Conservation (phyloP, 345 rosid genomes). For the Erodium maritimum region DNA sequence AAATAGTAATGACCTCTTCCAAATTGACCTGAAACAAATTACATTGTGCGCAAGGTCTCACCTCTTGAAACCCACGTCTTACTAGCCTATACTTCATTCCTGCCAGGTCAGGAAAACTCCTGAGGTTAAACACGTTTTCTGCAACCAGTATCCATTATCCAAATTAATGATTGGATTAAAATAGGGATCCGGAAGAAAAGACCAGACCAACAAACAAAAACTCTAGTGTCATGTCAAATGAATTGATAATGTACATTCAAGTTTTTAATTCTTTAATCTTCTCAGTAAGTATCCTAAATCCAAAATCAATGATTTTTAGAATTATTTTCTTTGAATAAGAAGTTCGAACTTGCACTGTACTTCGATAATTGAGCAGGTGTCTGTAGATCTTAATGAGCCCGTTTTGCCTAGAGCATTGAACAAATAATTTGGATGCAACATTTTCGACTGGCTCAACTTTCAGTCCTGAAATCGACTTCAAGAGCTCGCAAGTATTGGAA, state of each 20-base stretch:
- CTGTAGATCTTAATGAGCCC: conserved; percentile 87
- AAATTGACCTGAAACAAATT: neutral
- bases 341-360: too few relatives aligned
- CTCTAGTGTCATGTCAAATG: too few relatives aligned
- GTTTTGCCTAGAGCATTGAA: conserved; percentile 92
- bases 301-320: too few relatives aligned
- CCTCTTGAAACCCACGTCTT: conserved; percentile 72
- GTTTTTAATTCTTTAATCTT: too few relatives aligned
- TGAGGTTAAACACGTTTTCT: conserved; percentile 88
- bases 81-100: conserved; percentile 58
- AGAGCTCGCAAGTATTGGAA: conserved; percentile 66
- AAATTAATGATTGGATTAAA: too few relatives aligned
- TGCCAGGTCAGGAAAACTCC: conserved; percentile 58
- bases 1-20: conserved; percentile 4
- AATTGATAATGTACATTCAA: too few relatives aligned
- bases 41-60: conserved; percentile 15
- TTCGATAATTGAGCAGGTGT: conserved; percentile 85
- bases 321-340: too few relatives aligned
- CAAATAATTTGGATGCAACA: conserved; percentile 83
- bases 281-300: neutral
- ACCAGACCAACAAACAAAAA: too few relatives aligned
- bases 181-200: neutral
- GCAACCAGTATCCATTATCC: conserved; percentile 27
- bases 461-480: conserved; percentile 75
- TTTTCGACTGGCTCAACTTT: conserved; percentile 89